phyloP scores from a whole-genome alignment of 345 rosid species.

The Ricinus communis region DNA sequence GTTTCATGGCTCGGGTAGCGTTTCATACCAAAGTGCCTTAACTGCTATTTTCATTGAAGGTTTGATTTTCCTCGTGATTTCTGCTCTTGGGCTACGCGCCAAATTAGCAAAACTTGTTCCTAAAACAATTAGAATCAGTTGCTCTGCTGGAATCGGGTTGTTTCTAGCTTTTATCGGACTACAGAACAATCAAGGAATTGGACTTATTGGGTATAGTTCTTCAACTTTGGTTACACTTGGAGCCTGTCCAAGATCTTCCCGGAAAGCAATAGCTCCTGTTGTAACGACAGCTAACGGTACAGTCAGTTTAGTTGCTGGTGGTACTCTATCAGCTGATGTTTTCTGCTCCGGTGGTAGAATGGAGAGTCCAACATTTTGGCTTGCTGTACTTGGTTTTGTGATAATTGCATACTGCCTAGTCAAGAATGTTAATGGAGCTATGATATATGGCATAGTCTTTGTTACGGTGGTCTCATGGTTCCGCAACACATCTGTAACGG shows the following conservation, averaged over 20 bases:
- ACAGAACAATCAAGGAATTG: conserved; percentile 78
- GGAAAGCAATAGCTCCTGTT: conserved; percentile 65
- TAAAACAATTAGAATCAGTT: conserved; percentile 82
- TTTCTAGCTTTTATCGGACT: conserved; percentile 88
- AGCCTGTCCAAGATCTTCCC: conserved; percentile 70
- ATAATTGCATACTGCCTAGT: conserved; percentile 74
- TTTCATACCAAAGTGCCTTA: conserved; percentile 67
- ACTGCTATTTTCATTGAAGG: conserved; percentile 84
- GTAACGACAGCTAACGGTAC: conserved; percentile 61
- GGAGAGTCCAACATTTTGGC: conserved; percentile 87
- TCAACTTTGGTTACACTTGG: conserved; percentile 80
- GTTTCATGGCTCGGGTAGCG: conserved; percentile 83
- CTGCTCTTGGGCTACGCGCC: conserved; percentile 78
- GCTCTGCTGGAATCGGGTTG: conserved; percentile 86
- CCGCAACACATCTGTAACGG: conserved; percentile 72
- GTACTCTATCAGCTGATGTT: conserved; percentile 55
- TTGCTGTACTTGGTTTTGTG: conserved; percentile 77
- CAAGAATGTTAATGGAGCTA: conserved; percentile 75
- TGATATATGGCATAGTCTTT: conserved; percentile 79
- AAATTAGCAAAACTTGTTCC: conserved; percentile 82
- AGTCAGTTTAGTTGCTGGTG: conserved; percentile 53
- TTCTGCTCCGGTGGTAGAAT: conserved; percentile 54
- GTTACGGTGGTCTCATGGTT: conserved; percentile 89
- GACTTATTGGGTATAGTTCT: conserved; percentile 72
- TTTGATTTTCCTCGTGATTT: conserved; percentile 60